Evolutionary conservation across 495 filamentous ascomycete genomes (phyloP), one percentile per base, ranked within the genome.

Genomic region (Penicillium ucsense): DNA sequence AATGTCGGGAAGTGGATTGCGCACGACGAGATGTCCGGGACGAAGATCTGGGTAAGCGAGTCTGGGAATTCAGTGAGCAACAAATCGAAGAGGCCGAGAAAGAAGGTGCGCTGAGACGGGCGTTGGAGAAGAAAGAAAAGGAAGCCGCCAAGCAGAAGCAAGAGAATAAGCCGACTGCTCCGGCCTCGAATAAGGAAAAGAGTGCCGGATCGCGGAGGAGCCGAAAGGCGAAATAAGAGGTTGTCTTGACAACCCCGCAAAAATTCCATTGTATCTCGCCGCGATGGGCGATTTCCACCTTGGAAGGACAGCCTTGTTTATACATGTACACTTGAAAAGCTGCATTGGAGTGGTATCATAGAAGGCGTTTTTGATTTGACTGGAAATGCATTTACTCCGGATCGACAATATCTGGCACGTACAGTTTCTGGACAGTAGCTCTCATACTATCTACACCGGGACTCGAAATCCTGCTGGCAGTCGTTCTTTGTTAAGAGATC

Each of bases 61-160:
- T 98, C 38, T 97, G 92, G 92, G 78, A 88, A 63, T 74, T 82
- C 38, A 94, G 86, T 60, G 92, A 94, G 68, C 81, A 79, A 65
- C 79, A 89, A 59, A 82, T 97, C 49, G 83, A 90, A 66, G 75
- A 75, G 52, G 74, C 81, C 35, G 92, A 98, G 70, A 92, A 86
- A 69, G 82, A 87, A 57, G 76, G 81, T 5, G 90, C 89, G 3
- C 70, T 80, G 28, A 71, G 66, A 36, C 72, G 86, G 46, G 82
- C 82, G 3, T 53, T 74, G 45, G 75, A 74, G 53, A 92, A 89
- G 72, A 86, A 87, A 66, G 76, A 80, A 44, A 68, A 65, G 44
- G 78, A 83, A 43, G 72, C 72, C 56, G 55, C 66, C 46, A 66
- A 67, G 50, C 57, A 78, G 60, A 58, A 67, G 62, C 42, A 70